Conservation (phyloP, 768 basidiomycete genomes). For the Podaxis sp. region DNA sequence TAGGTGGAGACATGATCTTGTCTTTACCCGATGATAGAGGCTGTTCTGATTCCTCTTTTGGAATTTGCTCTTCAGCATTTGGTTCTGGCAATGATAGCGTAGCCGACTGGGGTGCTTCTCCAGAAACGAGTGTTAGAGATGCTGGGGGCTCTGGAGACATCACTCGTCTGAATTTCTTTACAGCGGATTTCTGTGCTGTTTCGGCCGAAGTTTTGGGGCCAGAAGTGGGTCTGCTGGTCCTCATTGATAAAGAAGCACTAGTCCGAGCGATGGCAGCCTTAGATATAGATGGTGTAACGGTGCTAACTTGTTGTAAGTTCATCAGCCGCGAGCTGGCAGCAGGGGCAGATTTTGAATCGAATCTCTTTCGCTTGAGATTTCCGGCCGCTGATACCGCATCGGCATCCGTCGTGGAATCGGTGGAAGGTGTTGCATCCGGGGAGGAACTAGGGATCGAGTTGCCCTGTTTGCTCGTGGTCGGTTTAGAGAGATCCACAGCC, state of each 20-base stretch:
- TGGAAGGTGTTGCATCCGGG: neutral
- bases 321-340: conserved; percentile 23
- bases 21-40: neutral
- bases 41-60: neutral
- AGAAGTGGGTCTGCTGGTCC: neutral
- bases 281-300: conserved; percentile 10
- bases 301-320: conserved; percentile 25
- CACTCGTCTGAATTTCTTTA: conserved; percentile 18
- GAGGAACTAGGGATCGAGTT: neutral
- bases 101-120: conserved; percentile 1
- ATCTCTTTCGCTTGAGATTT: conserved; percentile 36
- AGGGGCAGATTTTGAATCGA: conserved; percentile 27
- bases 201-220: neutral
- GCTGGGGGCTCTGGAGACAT: conserved; percentile 12
- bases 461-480: neutral
- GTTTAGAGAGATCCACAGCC: conserved; percentile 8
- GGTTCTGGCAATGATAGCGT: neutral
- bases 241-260: neutral
- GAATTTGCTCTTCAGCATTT: neutral
- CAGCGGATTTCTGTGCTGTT: neutral
- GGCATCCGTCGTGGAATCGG: neutral
- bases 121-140: conserved; percentile 7
- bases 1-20: neutral
- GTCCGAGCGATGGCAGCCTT: neutral
- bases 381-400: conserved; percentile 10